Percentiles rank a stretch among this genome's conserved stretches.
These are phyloP conservation scores for Rhizomucor pusillus DNA, from an alignment of 371 early-diverging fungal genomes.

Conservation along the genomic window DNA sequence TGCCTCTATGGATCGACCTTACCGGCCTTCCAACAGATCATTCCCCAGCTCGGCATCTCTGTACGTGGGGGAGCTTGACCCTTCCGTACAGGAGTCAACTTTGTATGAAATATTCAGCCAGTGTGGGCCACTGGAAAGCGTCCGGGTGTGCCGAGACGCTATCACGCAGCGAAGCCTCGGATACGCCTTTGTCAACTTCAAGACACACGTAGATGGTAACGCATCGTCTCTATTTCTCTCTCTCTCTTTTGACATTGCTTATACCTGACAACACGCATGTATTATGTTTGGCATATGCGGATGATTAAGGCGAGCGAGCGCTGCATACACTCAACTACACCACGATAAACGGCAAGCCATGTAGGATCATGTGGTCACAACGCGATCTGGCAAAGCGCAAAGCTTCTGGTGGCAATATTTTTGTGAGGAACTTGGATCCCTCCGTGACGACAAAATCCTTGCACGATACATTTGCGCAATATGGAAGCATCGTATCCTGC, in stretches of 20 bases:
- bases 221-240: slow-evolving; percentile 1
- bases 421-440: slow-evolving; percentile 98
- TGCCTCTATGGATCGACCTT: slow-evolving; percentile 14
- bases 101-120: slow-evolving; percentile 91
- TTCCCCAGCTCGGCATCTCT: slow-evolving; percentile 58
- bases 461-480: slow-evolving; percentile 98
- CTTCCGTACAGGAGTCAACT: slow-evolving; percentile 89
- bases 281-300: not conserved
- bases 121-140: slow-evolving; percentile 89
- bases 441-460: slow-evolving; percentile 94
- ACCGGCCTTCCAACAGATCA: slow-evolving; percentile 16
- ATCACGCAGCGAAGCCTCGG: slow-evolving; percentile 93
- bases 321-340: slow-evolving; percentile 92
- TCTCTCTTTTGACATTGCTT: not conserved
- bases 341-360: slow-evolving; percentile 84
- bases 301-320: slow-evolving; percentile 70
- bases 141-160: slow-evolving; percentile 96
- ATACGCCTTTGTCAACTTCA: slow-evolving; percentile 97
- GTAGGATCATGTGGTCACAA: slow-evolving; percentile 98
- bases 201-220: slow-evolving; percentile 66
- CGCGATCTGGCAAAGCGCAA: slow-evolving; percentile 90
- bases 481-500: slow-evolving; percentile 97
- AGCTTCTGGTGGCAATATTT: slow-evolving; percentile 92
- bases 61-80: slow-evolving; percentile 90
- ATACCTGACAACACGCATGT: not conserved